Percentiles rank a stretch among this genome's conserved stretches.
These are phyloP conservation scores for Calocybe cyanea DNA, from an alignment of 768 basidiomycete species.

Conservation along the genomic window DNA sequence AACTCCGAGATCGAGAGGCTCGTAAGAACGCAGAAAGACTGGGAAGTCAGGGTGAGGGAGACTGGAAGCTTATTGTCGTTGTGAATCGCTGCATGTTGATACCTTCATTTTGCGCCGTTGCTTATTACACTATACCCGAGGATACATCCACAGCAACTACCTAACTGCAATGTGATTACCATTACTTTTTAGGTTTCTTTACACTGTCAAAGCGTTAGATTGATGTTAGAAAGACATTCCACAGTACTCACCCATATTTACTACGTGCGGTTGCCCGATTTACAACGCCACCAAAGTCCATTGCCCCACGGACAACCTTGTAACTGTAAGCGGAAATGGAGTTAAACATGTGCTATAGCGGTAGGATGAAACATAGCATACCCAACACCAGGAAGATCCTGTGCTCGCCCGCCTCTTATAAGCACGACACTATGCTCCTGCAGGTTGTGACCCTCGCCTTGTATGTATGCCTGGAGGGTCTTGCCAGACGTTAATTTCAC, in stretches of 20 bases:
- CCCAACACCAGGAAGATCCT: constrained; percentile 98
- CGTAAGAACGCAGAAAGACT: constrained; percentile 52
- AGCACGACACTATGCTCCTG: constrained; percentile 97
- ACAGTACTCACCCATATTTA: constrained; percentile 75
- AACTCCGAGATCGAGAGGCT: constrained; percentile 87
- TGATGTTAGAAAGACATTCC: neutral
- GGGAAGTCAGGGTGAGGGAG: constrained; percentile 66
- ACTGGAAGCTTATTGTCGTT: constrained; percentile 52
- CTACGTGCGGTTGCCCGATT: constrained; percentile 79
- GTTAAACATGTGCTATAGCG: too few species aligned
- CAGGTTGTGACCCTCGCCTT: constrained; percentile 95
- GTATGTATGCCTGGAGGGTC: constrained; percentile 89
- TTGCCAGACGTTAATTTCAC: constrained; percentile 90
- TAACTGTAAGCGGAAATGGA: constrained; percentile 53
- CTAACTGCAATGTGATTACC: too few species aligned
- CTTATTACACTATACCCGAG: constrained; percentile 2
- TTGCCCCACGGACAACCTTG: constrained; percentile 88
- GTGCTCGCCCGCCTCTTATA: constrained; percentile 91
- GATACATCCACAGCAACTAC: neutral
- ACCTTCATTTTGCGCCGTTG: constrained; percentile 7
- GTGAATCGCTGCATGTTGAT: constrained; percentile 14
- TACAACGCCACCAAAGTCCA: constrained; percentile 90
- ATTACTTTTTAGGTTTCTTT: constrained; percentile 85
- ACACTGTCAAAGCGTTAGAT: constrained; percentile 34
- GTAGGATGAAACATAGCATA: constrained; percentile 40